Evolutionary conservation across 2,329 filamentous ascomycete species (phyloP).

Genomic region (Pezicula carpinea): DNA sequence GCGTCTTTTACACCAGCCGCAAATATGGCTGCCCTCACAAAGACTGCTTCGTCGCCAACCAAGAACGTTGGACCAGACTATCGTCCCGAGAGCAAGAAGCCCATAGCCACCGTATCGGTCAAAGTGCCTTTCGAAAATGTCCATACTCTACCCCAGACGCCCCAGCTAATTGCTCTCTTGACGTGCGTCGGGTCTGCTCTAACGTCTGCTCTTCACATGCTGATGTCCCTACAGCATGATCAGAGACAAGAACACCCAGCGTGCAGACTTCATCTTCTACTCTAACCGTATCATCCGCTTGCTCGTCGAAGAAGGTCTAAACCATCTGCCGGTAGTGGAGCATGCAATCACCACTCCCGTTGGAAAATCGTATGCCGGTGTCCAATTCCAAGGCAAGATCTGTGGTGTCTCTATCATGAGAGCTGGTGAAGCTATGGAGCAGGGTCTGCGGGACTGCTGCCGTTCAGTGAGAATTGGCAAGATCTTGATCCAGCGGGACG

Average conservation of each 20-base stretch:
- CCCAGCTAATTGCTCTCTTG: conserved; percentile 92
- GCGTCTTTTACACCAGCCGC: neutral
- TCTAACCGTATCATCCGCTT: conserved; percentile 97
- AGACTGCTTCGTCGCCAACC: conserved; percentile 38
- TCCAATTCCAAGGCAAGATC: conserved; percentile 96
- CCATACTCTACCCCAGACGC: conserved; percentile 84
- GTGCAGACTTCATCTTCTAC: conserved; percentile 98
- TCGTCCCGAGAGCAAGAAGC: conserved; percentile 70
- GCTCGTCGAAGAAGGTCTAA: conserved; percentile 93
- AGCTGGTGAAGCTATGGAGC: conserved; percentile 97
- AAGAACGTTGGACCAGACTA: conserved; percentile 79
- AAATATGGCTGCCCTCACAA: conserved; percentile 22
- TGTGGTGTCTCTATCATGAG: conserved; percentile 99
- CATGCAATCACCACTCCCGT: conserved; percentile 89
- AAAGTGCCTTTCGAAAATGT: conserved; percentile 80
- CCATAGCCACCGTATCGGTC: conserved; percentile 83
- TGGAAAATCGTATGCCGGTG: conserved; percentile 79
- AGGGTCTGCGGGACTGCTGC: conserved; percentile 92
- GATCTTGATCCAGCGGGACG: conserved; percentile 95
- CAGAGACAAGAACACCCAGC: conserved; percentile 80
- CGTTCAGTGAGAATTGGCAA: conserved; percentile 97
- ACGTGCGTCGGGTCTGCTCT: conserved; percentile 62
- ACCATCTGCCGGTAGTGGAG: conserved; percentile 88
- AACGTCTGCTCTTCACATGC: conserved; percentile 5
- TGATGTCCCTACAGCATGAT: conserved; percentile 67